Conservation (phyloP, 805 yeast genomes). For the Nakazawaea anatomiae region DNA sequence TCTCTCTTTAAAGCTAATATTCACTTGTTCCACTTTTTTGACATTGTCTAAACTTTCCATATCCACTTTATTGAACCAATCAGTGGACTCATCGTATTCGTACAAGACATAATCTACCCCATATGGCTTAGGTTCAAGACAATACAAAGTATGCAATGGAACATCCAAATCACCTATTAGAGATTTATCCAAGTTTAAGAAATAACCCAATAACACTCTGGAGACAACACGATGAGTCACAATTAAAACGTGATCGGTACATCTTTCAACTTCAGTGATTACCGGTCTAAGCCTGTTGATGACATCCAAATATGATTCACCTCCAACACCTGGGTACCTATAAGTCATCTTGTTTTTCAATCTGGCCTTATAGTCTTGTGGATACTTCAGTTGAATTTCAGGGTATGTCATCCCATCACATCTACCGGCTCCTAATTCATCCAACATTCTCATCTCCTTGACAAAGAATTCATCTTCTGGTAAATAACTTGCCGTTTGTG, state of each 20-base stretch:
- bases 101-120: slow-evolving; percentile 92
- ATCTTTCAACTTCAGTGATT: slow-evolving; percentile 88
- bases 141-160: slow-evolving; percentile 86
- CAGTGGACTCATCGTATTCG: slow-evolving; percentile 73
- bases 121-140: slow-evolving; percentile 89
- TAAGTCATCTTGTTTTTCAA: slow-evolving; percentile 73
- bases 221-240: slow-evolving; percentile 90
- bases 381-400: slow-evolving; percentile 67
- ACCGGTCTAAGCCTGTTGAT: slow-evolving; percentile 84
- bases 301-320: slow-evolving; percentile 92
- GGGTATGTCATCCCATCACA: slow-evolving; percentile 91
- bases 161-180: slow-evolving; percentile 87
- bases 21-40: slow-evolving; percentile 62
- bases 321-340: slow-evolving; percentile 96
- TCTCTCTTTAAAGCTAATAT: slow-evolving; percentile 62
- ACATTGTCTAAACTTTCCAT: slow-evolving; percentile 37
- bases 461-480: slow-evolving; percentile 69
- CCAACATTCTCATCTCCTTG: slow-evolving; percentile 88
- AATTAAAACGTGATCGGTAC: slow-evolving; percentile 77
- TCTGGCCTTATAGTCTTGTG: slow-evolving; percentile 76
- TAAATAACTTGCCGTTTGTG: slow-evolving; percentile 73
- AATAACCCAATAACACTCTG: slow-evolving; percentile 81
- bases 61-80: slow-evolving; percentile 70
- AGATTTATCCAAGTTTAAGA: slow-evolving; percentile 73
- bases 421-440: slow-evolving; percentile 90